Evolutionary conservation across 768 basidiomycete species (phyloP).

Genomic region (Rhodocollybia butyracea): DNA sequence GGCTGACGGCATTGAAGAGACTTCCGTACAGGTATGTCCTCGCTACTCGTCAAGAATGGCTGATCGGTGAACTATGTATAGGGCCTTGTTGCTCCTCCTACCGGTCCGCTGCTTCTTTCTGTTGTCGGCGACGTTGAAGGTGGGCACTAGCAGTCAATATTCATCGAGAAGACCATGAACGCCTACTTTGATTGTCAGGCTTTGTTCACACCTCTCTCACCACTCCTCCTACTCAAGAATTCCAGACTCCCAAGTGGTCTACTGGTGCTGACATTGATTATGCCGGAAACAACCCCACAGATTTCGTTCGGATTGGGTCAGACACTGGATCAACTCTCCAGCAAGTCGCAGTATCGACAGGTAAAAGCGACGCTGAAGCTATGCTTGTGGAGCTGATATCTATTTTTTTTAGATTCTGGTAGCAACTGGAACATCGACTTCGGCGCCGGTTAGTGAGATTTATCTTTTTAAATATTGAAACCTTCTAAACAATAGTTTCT

Average conservation of each 20-base stretch:
- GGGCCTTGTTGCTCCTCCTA: conserved; percentile 55
- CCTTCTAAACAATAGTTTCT: neutral
- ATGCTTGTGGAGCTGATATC: neutral
- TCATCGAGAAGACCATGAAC: neutral
- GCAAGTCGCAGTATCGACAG: conserved; percentile 55
- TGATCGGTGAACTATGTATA: neutral
- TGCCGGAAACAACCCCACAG: conserved; percentile 37
- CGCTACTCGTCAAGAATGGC: neutral
- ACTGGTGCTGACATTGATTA: conserved; percentile 38
- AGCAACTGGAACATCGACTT: conserved; percentile 43
- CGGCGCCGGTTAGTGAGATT: conserved; percentile 48
- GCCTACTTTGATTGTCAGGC: conserved; percentile 20
- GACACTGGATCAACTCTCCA: conserved; percentile 43
- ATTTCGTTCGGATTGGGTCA: conserved; percentile 44
- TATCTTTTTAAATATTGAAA: conserved; percentile 9
- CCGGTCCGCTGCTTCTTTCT: conserved; percentile 54
- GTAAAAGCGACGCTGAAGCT: too few relatives aligned
- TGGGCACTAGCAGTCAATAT: conserved; percentile 16
- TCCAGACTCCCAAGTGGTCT: conserved; percentile 32
- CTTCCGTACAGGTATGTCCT: conserved; percentile 39
- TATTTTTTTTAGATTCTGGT: conserved; percentile 1
- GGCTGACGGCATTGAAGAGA: conserved; percentile 67
- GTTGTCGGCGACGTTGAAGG: conserved; percentile 54
- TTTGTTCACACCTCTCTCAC: conserved; percentile 36
- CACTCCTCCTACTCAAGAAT: conserved; percentile 26